Conservation (phyloP, 164 flowering plant genomes). For the Magnolia sinica region DNA sequence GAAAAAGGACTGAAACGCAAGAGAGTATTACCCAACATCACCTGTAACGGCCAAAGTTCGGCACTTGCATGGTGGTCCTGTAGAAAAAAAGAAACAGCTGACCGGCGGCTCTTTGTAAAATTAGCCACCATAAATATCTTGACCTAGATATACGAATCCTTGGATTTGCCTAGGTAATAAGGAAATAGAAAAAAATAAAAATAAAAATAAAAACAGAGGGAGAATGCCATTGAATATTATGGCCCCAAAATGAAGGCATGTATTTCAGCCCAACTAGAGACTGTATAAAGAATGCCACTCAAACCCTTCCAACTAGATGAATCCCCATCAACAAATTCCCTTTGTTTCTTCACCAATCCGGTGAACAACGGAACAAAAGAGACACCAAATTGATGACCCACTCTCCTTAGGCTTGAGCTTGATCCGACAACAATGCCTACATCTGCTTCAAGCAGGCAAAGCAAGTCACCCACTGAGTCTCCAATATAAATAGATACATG, state of each 20-base stretch:
- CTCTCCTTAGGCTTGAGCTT: conserved; percentile 29
- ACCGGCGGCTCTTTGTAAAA: conserved; percentile 11
- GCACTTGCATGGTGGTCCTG: conserved; percentile 1
- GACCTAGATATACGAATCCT: conserved; percentile 1
- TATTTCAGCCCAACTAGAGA: conserved; percentile 37
- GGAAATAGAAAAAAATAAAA: background rate
- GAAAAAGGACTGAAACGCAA: background rate
- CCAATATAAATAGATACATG: conserved; percentile 31
- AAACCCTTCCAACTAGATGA: conserved; percentile 23
- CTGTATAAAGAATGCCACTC: conserved; percentile 34
- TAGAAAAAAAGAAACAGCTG: conserved; percentile 8
- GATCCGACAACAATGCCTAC: conserved; percentile 35
- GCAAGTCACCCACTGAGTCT: conserved; percentile 35
- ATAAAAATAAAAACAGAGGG: background rate
- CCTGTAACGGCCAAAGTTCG: background rate
- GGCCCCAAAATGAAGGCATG: conserved; percentile 36
- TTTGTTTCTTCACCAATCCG: conserved; percentile 36
- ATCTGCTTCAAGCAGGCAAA: conserved; percentile 39
- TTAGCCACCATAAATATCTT: conserved; percentile 9
- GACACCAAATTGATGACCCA: conserved; percentile 31
- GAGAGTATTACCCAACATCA: background rate
- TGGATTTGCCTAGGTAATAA: background rate
- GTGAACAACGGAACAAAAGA: conserved; percentile 33
- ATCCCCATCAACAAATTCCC: conserved; percentile 16
- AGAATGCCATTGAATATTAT: background rate